Base-by-base conservation (phyloP, 108 stramenopile species). In the Parietichytrium sp. region DNA sequence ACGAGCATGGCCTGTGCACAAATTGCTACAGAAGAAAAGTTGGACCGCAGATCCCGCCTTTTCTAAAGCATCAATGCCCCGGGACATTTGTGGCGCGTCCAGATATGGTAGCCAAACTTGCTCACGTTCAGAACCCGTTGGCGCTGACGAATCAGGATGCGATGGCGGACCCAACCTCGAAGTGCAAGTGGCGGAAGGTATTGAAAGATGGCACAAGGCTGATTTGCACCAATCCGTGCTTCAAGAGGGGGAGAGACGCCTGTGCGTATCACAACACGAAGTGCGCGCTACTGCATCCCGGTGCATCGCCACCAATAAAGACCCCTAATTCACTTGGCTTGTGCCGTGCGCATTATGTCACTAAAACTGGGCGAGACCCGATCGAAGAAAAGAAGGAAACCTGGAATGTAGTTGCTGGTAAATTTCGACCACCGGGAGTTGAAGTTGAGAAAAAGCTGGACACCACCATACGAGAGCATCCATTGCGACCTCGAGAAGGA, bases 81-180 rank as follows among this genome's bases (percentile, higher is more conserved):
- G 61, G 61, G 45, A 25, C 61, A 25, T 42, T 45, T 38, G 42
- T 33, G 3, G 61, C 45, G 0, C 33, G 61, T 8, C 61, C 3
- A 2, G 61, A 72, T n/a, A 42, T 72, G 10, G 61, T 72, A n/a
- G 13, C 61, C 10, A 72, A 72, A 42, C 29, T 72, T 16, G 61
- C 61, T 25, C 61, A 72, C 38, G 61, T 72, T 38, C 36, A 72
- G 20, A 42, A 72, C 38, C n/a, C n/a, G n/a, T 42, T 72, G 8
- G 61, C 61, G 13, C 42, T 72, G 7, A n/a, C n/a, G n/a, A n/a
- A n/a, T n/a, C n/a, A n/a, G n/a, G 38, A 31, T 10, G 61, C 61
- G 38, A 42, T 42, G 23, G 61, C 61, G 6, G 61, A 72, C 42
- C 38, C 61, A 10, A 45, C 36, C 38, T 6, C 6, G n/a, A 72